Evolutionary conservation across 805 yeast genomes (phyloP).

Genomic region (Schizosaccharomyces osmophilus): DNA sequence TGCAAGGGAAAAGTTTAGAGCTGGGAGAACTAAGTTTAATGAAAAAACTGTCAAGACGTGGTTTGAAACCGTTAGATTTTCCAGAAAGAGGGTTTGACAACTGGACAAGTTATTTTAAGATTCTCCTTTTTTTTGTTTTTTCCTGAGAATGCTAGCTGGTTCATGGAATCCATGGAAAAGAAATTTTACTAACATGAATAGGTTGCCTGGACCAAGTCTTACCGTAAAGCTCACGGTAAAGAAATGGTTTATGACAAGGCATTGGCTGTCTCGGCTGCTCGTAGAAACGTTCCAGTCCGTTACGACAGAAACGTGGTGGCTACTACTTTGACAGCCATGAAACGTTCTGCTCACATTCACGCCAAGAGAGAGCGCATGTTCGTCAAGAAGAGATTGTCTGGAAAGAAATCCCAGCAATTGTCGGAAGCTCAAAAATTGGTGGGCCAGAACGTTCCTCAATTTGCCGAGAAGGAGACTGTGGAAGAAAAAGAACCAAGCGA

Average conservation of each 20-base stretch:
- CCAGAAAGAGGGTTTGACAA: conserved; percentile 14
- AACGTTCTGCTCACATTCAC: conserved; percentile 86
- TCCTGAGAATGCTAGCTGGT: too few species aligned
- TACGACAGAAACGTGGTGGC: conserved; percentile 91
- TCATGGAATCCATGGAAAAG: neutral
- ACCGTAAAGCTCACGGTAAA: conserved; percentile 96
- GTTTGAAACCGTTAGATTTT: too few species aligned
- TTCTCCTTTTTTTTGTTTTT: neutral
- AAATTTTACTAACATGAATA: neutral
- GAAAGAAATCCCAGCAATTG: conserved; percentile 70
- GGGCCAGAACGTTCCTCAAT: conserved; percentile 77
- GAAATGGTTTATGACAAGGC: conserved; percentile 95
- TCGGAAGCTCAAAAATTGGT: conserved; percentile 73
- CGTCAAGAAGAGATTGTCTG: conserved; percentile 98
- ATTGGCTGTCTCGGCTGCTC: conserved; percentile 66
- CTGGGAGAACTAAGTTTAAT: neutral
- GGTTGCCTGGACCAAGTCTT: conserved; percentile 75
- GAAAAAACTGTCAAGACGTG: too few species aligned
- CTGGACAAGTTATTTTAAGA: neutral
- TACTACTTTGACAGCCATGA: conserved; percentile 84
- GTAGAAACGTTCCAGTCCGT: conserved; percentile 94
- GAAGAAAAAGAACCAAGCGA: conserved; percentile 37
- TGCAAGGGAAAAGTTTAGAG: conserved; percentile 12
- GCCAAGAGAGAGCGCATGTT: conserved; percentile 90
- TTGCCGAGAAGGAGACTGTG: conserved; percentile 67